phyloP scores from a whole-genome alignment of 2,329 filamentous ascomycete genomes.

The Emydomyces testavorans region DNA sequence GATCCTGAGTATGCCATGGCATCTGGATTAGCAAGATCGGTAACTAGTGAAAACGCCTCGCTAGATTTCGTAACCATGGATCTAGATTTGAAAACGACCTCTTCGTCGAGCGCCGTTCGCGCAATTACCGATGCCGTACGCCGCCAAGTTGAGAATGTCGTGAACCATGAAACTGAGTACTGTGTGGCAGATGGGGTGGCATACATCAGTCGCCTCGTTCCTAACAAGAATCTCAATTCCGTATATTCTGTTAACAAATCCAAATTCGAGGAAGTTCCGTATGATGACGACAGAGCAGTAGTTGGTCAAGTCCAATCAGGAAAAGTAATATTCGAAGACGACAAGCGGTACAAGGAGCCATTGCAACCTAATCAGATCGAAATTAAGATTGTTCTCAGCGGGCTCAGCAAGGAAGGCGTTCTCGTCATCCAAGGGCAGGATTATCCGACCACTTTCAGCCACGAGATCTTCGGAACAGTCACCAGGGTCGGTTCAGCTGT shows the following conservation, averaged over 20 bases:
- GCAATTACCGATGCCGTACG: neutral
- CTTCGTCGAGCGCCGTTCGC: neutral
- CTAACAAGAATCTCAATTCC: conserved; percentile 1
- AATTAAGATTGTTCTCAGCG: conserved; percentile 18
- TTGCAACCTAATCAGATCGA: conserved; percentile 18
- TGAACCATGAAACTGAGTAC: neutral
- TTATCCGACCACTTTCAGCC: conserved; percentile 13
- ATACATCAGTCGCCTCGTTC: neutral
- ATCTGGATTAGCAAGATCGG: conserved; percentile 6
- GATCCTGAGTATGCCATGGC: conserved; percentile 10
- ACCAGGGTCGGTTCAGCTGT: conserved; percentile 8
- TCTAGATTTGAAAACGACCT: conserved; percentile 1
- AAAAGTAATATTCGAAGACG: neutral
- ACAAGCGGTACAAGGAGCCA: neutral
- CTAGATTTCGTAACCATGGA: conserved; percentile 3
- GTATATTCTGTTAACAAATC: neutral
- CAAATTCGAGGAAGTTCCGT: neutral
- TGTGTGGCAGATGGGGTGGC: neutral
- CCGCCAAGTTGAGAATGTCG: neutral
- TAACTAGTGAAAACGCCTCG: conserved; percentile 2
- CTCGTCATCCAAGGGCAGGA: conserved; percentile 6
- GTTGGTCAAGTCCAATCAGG: neutral
- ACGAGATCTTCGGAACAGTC: conserved; percentile 12
- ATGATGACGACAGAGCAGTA: neutral
- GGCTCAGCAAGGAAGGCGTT: conserved; percentile 20